Conservation (phyloP, 2,329 filamentous ascomycete genomes). For the Aspergillus brunneoviolaceus region DNA sequence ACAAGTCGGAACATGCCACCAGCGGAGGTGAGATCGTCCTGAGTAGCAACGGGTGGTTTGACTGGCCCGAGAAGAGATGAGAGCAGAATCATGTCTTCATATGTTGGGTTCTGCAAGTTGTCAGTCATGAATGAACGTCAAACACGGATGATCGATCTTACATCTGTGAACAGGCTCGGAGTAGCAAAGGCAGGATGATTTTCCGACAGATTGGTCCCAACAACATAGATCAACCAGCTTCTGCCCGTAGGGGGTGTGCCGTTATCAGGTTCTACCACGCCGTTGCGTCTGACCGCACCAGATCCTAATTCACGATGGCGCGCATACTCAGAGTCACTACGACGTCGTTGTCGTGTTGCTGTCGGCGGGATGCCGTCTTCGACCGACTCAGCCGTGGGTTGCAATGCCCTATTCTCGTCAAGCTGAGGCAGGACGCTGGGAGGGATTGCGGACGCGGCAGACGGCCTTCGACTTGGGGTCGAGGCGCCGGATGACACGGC, state of each 20-base stretch:
- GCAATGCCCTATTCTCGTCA: constrained; percentile 38
- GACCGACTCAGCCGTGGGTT: constrained; percentile 39
- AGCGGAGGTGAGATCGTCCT: constrained; percentile 62
- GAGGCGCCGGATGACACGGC: constrained; percentile 55
- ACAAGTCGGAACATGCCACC: constrained; percentile 60
- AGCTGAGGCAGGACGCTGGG: constrained; percentile 40
- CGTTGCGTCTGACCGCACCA: constrained; percentile 62
- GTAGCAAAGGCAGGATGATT: constrained; percentile 70
- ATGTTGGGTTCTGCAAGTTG: constrained; percentile 56
- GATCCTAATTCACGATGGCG: constrained; percentile 58
- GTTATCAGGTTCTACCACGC: constrained; percentile 61
- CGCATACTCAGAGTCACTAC: constrained; percentile 60
- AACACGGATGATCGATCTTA: constrained; percentile 34
- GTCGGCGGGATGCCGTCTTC: constrained; percentile 45
- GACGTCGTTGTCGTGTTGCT: constrained; percentile 52
- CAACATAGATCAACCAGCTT: constrained; percentile 72
- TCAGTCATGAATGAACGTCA: constrained; percentile 11
- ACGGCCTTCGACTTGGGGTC: constrained; percentile 49
- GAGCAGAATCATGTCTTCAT: constrained; percentile 70
- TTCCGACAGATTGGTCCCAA: constrained; percentile 68
- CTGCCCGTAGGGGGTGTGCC: constrained; percentile 52
- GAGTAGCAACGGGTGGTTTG: constrained; percentile 66
- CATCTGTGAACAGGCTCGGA: constrained; percentile 68
- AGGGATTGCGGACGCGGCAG: constrained; percentile 47
- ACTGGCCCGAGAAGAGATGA: constrained; percentile 66